Evolutionary conservation across 2,329 filamentous ascomycete genomes (phyloP).

Genomic region (Madurella fahalii): DNA sequence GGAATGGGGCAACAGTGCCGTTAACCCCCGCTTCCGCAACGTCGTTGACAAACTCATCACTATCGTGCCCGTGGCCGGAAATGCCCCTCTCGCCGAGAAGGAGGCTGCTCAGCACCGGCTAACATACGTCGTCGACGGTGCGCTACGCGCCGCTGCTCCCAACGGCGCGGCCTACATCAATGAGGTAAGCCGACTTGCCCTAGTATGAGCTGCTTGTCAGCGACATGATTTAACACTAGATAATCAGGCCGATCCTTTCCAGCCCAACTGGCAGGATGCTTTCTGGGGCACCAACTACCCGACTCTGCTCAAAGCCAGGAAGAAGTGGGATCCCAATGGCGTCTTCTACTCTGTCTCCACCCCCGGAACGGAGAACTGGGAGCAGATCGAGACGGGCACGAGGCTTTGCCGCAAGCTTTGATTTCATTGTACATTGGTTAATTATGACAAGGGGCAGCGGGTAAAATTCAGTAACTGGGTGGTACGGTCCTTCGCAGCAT

Average conservation of each 20-base stretch:
- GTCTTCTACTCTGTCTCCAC: conserved; percentile 42
- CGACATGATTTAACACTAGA: not conserved
- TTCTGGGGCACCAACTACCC: conserved; percentile 41
- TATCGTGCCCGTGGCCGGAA: conserved; percentile 31
- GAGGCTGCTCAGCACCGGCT: conserved; percentile 38
- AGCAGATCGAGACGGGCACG: conserved; percentile 35
- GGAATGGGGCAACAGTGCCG: conserved; percentile 35
- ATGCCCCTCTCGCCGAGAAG: conserved; percentile 41
- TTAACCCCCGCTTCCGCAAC: conserved; percentile 37
- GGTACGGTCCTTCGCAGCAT: too few relatives aligned
- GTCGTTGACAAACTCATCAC: conserved; percentile 36
- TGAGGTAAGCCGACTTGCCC: conserved; percentile 30
- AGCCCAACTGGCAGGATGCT: conserved; percentile 35
- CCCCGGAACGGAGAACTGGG: conserved; percentile 44
- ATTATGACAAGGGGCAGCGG: too few relatives aligned
- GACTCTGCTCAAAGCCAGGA: conserved; percentile 35
- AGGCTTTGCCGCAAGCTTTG: conserved; percentile 37
- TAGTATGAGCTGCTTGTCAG: not conserved
- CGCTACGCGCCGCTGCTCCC: conserved; percentile 35
- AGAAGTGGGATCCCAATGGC: conserved; percentile 40
- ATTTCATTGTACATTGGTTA: not conserved
- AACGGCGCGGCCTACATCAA: conserved; percentile 43
- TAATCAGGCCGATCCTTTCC: conserved; percentile 27
- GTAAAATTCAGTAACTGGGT: too few relatives aligned
- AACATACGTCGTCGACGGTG: conserved; percentile 35